A percentile compares a stretch with the other conserved stretches of the same genome.
Evolutionary conservation across 305 asterid genomes (phyloP).

Genomic region (Ilex paraguariensis): DNA sequence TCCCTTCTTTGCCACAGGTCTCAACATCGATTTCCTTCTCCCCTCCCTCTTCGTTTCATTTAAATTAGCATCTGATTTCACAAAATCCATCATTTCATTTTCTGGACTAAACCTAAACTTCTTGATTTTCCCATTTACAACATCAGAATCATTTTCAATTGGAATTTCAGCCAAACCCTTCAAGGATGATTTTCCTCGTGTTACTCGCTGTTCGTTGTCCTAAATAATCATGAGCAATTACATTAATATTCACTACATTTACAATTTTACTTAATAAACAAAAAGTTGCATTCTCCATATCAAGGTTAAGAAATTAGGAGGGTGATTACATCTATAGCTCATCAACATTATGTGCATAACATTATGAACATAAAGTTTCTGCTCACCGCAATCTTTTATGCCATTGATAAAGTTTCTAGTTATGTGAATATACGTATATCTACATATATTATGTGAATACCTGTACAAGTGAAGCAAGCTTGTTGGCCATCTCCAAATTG

Average conservation of each 20-base stretch:
- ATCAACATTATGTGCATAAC: no score
- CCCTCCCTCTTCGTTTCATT: slow-evolving; percentile 13
- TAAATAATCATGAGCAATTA: slow-evolving; percentile 9
- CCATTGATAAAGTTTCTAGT: no score
- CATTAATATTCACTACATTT: background rate
- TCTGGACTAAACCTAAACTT: slow-evolving; percentile 76
- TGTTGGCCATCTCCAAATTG: slow-evolving; percentile 53
- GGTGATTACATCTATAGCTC: no score
- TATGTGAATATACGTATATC: no score
- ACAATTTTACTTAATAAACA: background rate
- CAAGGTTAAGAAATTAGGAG: background rate
- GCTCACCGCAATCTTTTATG: no score
- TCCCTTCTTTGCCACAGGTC: slow-evolving; percentile 1
- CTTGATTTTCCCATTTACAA: slow-evolving; percentile 34
- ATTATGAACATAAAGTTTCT: no score
- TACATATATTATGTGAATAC: slow-evolving; percentile 18
- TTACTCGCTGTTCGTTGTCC: slow-evolving; percentile 30
- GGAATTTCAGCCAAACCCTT: slow-evolving; percentile 23
- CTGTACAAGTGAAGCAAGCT: slow-evolving; percentile 38
- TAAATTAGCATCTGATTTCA: slow-evolving; percentile 19
- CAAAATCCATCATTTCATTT: slow-evolving; percentile 54
- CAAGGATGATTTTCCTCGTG: slow-evolving; percentile 25
- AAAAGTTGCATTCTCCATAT: background rate
- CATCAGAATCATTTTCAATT: slow-evolving; percentile 29
- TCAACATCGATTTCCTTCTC: no score